phyloP scores from a whole-genome alignment of 257 asterid species.

The Solanum appendiculatum region DNA sequence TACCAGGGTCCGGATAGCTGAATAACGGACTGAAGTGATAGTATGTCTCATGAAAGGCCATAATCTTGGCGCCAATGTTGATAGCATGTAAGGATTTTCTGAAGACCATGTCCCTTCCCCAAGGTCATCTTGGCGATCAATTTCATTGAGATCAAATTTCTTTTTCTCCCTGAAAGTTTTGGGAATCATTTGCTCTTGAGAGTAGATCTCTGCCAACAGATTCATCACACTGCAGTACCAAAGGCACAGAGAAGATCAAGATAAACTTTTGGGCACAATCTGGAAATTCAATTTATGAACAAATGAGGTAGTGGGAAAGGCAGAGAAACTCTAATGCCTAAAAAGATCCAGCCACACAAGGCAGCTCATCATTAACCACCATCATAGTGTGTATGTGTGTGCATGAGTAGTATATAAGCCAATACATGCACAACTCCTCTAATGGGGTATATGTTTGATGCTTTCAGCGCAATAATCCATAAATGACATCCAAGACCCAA shows the following conservation, averaged over 20 bases:
- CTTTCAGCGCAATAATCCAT: neutral
- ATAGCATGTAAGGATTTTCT: slow-evolving; percentile 67
- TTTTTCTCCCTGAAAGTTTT: slow-evolving; percentile 50
- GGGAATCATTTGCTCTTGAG: slow-evolving; percentile 93
- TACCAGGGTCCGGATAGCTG: slow-evolving; percentile 99
- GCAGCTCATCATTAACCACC: neutral
- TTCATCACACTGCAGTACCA: slow-evolving; percentile 90
- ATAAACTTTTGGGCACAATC: neutral
- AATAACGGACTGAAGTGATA: slow-evolving; percentile 89
- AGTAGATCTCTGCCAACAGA: slow-evolving; percentile 93
- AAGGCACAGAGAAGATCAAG: neutral
- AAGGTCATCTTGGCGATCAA: slow-evolving; percentile 35
- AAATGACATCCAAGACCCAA: neutral
- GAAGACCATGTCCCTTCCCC: slow-evolving; percentile 62
- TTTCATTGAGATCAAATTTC: slow-evolving; percentile 82
- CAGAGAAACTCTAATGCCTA: neutral
- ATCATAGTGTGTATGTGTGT: neutral
- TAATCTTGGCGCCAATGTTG: slow-evolving; percentile 87
- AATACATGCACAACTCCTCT: neutral
- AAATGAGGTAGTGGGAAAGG: neutral
- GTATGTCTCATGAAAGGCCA: slow-evolving; percentile 99
- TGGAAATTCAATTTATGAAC: neutral
- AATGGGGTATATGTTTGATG: neutral
- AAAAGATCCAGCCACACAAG: neutral
- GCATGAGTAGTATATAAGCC: neutral